phyloP scores from a whole-genome alignment of 306 rosid species.

The Lupinus albus region DNA sequence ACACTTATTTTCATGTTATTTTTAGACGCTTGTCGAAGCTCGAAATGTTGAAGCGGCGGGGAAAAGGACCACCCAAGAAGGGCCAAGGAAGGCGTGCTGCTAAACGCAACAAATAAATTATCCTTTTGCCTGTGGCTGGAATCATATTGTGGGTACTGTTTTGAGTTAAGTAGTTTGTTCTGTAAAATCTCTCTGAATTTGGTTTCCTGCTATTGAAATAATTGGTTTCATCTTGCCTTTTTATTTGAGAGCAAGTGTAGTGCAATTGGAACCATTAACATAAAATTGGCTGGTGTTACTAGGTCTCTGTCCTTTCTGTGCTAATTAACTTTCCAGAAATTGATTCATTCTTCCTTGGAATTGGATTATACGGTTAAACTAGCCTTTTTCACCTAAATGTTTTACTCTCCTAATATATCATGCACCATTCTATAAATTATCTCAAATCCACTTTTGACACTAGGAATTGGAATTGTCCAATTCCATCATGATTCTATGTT shows the following conservation, averaged over 20 bases:
- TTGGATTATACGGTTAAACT: slow-evolving; percentile 11
- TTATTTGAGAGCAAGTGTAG: not conserved
- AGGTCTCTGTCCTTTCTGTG: slow-evolving; percentile 19
- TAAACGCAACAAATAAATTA: slow-evolving; percentile 68
- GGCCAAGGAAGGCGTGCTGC: slow-evolving; percentile 88
- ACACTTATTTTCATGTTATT: slow-evolving; percentile 28
- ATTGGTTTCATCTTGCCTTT: not conserved
- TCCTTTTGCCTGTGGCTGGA: slow-evolving; percentile 29
- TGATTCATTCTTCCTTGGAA: slow-evolving; percentile 1
- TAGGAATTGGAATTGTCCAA: too few species aligned
- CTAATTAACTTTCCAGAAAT: slow-evolving; percentile 7
- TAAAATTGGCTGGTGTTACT: slow-evolving; percentile 21
- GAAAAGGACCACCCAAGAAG: slow-evolving; percentile 94
- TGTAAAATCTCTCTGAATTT: slow-evolving; percentile 26
- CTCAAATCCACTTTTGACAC: too few species aligned
- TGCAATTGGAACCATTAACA: slow-evolving; percentile 25
- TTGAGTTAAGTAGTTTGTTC: slow-evolving; percentile 34
- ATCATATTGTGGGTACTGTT: slow-evolving; percentile 22
- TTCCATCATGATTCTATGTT: too few species aligned
- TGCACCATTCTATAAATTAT: too few species aligned
- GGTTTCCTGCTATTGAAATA: slow-evolving; percentile 16
- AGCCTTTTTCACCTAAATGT: too few species aligned
- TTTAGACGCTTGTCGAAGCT: slow-evolving; percentile 78
- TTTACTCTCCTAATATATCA: too few species aligned
- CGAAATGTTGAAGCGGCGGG: slow-evolving; percentile 93